Conservation (phyloP, 495 filamentous ascomycete genomes). For the Tuber umbilicatum region DNA sequence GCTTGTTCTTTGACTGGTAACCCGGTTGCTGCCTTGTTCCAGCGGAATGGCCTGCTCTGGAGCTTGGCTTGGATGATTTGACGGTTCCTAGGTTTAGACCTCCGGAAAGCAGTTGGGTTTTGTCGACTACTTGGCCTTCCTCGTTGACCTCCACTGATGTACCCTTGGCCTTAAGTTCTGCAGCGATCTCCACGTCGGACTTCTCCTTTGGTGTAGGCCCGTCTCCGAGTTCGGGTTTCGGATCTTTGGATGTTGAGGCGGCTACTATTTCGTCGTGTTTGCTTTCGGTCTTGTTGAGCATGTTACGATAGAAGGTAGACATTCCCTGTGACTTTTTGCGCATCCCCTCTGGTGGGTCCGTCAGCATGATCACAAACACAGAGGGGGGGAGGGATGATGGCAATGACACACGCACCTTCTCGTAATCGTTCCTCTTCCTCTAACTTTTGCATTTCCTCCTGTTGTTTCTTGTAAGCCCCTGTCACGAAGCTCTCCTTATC, state of each 20-base stretch:
- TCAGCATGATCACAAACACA: not conserved
- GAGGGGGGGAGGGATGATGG: constrained; percentile 45
- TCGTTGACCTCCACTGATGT: constrained; percentile 74
- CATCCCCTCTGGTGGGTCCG: constrained; percentile 14
- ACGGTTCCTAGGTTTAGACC: constrained; percentile 64
- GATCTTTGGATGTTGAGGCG: constrained; percentile 42
- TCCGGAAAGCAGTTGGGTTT: constrained; percentile 78
- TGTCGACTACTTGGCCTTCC: constrained; percentile 90
- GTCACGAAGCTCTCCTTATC: constrained; percentile 98
- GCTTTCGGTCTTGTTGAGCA: constrained; percentile 70
- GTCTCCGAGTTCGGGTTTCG: constrained; percentile 27
- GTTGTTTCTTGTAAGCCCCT: constrained; percentile 87
- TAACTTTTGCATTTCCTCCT: constrained; percentile 68
- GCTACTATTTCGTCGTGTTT: constrained; percentile 67
- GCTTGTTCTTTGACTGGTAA: constrained; percentile 24
- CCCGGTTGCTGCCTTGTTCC: constrained; percentile 12
- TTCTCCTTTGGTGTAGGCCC: constrained; percentile 52
- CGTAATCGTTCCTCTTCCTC: constrained; percentile 72
- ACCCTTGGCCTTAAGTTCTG: constrained; percentile 64
- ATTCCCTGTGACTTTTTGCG: constrained; percentile 64
- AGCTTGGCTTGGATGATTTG: constrained; percentile 8
- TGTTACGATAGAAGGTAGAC: constrained; percentile 76
- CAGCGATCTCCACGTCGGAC: constrained; percentile 63
- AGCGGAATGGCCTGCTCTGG: constrained; percentile 1
- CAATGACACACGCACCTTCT: constrained; percentile 56